phyloP scores from a whole-genome alignment of 78 protist species.

The Diacronema lutheri region DNA sequence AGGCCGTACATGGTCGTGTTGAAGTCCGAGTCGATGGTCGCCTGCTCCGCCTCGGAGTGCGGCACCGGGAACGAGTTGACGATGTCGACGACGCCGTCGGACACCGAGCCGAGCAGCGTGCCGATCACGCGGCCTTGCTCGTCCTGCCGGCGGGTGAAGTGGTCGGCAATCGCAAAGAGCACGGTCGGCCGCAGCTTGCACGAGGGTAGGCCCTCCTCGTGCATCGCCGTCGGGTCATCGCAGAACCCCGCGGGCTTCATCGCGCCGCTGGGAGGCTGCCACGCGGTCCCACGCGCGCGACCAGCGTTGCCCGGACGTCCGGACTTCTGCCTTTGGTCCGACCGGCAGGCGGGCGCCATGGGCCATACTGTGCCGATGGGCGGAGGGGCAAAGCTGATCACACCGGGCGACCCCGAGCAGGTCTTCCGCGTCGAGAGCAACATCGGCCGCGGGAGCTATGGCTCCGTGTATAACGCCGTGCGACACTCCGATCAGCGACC shows the following conservation, averaged over 20 bases:
- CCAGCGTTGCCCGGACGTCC: too few species aligned
- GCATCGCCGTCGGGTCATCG: neutral
- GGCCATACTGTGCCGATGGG: too few species aligned
- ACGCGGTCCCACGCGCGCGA: too few species aligned
- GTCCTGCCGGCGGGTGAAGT: constrained; percentile 21
- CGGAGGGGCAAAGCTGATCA: too few species aligned
- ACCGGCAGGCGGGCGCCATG: too few species aligned
- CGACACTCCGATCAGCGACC: neutral
- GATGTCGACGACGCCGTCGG: constrained; percentile 15
- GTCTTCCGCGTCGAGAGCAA: neutral
- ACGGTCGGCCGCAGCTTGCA: constrained; percentile 36
- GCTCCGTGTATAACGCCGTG: neutral
- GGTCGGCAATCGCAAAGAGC: constrained; percentile 27
- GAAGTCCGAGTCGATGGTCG: constrained; percentile 46
- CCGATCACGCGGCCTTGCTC: constrained; percentile 42
- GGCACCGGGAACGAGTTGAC: constrained; percentile 45
- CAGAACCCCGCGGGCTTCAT: too few species aligned
- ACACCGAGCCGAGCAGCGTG: constrained; percentile 22
- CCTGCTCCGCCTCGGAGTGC: constrained; percentile 35
- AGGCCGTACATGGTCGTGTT: constrained; percentile 12
- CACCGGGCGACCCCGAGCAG: too few species aligned
- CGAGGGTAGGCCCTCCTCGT: neutral
- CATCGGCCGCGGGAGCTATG: constrained; percentile 30
- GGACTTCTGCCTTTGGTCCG: too few species aligned
- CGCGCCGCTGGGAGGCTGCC: too few species aligned